A percentile compares a stretch with the other conserved stretches of the same genome.
Evolutionary conservation across 2,329 filamentous ascomycete genomes (phyloP).

Genomic region (Ophioceras dolichostomum): DNA sequence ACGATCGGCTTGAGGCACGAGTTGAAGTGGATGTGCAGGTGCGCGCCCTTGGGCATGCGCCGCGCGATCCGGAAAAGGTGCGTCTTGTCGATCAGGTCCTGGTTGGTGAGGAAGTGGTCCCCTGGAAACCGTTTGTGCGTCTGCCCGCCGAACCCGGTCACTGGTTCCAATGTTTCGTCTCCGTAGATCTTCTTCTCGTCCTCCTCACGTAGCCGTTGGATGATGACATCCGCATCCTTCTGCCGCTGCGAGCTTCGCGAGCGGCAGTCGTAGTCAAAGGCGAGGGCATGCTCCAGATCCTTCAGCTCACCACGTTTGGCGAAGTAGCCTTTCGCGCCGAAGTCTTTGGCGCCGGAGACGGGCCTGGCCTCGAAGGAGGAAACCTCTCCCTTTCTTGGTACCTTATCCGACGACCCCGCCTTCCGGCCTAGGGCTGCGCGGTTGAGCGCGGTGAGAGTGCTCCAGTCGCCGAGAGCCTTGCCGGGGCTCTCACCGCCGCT

Average conservation of each 20-base stretch:
- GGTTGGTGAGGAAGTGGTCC: conserved; percentile 47
- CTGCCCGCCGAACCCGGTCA: conserved; percentile 28
- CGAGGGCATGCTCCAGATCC: conserved; percentile 20
- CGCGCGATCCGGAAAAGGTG: conserved; percentile 42
- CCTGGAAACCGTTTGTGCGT: conserved; percentile 30
- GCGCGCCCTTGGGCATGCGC: conserved; percentile 56
- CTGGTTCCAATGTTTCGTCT: conserved; percentile 13
- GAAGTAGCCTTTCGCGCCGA: conserved; percentile 13
- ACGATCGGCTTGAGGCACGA: conserved; percentile 52
- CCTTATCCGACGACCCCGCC: not conserved
- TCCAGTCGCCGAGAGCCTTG: conserved; percentile 1
- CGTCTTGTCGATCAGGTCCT: conserved; percentile 40
- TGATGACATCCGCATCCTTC: conserved; percentile 22
- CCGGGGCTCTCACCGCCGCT: not conserved
- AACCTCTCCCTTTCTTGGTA: not conserved
- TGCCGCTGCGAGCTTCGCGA: conserved; percentile 20
- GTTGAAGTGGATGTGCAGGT: conserved; percentile 70
- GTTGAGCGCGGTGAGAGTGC: conserved; percentile 2
- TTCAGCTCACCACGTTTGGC: conserved; percentile 16
- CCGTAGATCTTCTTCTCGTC: conserved; percentile 26
- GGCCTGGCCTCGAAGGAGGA: not conserved
- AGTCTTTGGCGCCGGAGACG: not conserved
- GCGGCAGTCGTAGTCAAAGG: conserved; percentile 27
- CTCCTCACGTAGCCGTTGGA: conserved; percentile 21
- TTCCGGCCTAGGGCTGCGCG: not conserved